phyloP scores from a whole-genome alignment of 2,329 filamentous ascomycete species.

The Sporothrix phasma region DNA sequence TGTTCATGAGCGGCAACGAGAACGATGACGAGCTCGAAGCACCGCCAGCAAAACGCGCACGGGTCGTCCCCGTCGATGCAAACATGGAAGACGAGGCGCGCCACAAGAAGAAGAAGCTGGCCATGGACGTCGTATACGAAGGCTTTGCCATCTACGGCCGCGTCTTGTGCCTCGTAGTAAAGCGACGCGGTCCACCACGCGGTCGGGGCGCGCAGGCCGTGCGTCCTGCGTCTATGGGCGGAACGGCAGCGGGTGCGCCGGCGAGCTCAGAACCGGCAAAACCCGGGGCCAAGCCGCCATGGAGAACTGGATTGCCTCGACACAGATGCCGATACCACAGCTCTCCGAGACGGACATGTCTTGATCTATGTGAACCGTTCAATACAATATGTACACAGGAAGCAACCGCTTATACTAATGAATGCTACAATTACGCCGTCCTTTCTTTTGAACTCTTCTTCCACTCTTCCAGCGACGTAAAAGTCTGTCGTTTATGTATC shows the following conservation, averaged over 20 bases:
- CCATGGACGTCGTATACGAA: conserved; percentile 79
- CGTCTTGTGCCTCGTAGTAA: conserved; percentile 82
- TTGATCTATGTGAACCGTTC: background rate
- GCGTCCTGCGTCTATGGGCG: conserved; percentile 18
- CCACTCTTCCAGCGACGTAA: background rate
- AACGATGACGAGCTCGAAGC: conserved; percentile 26
- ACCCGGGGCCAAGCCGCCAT: conserved; percentile 57
- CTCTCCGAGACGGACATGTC: background rate
- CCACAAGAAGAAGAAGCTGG: conserved; percentile 85
- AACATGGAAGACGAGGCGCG: conserved; percentile 33
- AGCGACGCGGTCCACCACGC: conserved; percentile 47
- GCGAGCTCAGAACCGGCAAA: conserved; percentile 21
- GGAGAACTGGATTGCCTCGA: conserved; percentile 77
- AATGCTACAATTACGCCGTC: too few species aligned
- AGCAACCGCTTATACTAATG: too few species aligned
- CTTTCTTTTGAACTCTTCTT: background rate
- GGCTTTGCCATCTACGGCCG: conserved; percentile 93
- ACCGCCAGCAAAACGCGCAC: conserved; percentile 32
- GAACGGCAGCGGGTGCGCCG: conserved; percentile 15
- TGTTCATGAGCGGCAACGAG: conserved; percentile 17
- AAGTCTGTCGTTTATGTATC: background rate
- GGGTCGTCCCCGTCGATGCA: conserved; percentile 17
- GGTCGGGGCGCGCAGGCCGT: conserved; percentile 16
- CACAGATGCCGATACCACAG: conserved; percentile 45
- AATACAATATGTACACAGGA: too few species aligned